A percentile compares a stretch with the other conserved stretches of the same genome.
Conservation (phyloP, 2,329 filamentous ascomycete species). For the Plenodomus lindquistii region DNA sequence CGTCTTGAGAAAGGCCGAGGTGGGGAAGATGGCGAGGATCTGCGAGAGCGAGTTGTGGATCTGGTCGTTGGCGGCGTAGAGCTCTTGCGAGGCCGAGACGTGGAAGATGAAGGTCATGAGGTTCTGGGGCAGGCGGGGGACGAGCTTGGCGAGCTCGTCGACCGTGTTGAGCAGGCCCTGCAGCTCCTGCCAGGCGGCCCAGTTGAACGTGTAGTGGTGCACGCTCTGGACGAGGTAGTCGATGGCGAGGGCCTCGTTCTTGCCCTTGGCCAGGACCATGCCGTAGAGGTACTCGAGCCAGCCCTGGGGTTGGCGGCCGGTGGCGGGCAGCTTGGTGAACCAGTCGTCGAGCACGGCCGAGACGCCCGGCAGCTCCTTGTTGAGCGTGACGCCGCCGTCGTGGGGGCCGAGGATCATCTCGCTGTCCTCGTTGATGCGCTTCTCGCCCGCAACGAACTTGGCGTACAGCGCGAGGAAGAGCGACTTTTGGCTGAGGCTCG, state of each 20-base stretch:
- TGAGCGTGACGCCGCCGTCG: conserved; percentile 80
- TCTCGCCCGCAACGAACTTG: conserved; percentile 90
- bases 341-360: conserved; percentile 77
- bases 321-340: conserved; percentile 68
- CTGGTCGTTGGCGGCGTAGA: conserved; percentile 81
- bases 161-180: conserved; percentile 75
- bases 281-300: conserved; percentile 95
- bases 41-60: conserved; percentile 76
- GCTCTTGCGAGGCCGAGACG: conserved; percentile 84
- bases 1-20: conserved; percentile 85
- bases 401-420: conserved; percentile 97
- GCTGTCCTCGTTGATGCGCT: conserved; percentile 92
- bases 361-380: conserved; percentile 80
- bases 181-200: conserved; percentile 95
- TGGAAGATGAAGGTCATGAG: conserved; percentile 95
- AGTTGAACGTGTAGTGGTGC: conserved; percentile 90
- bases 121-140: conserved; percentile 78
- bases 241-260: conserved; percentile 83
- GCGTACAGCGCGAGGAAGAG: conserved; percentile 91
- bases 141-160: conserved; percentile 79
- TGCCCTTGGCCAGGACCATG: conserved; percentile 85
- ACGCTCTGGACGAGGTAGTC: conserved; percentile 87
- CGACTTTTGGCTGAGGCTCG: conserved; percentile 79
- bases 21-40: conserved; percentile 82
- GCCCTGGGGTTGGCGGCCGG: conserved; percentile 72